Conservation (phyloP, 805 yeast genomes). For the Pichia cabralensis region DNA sequence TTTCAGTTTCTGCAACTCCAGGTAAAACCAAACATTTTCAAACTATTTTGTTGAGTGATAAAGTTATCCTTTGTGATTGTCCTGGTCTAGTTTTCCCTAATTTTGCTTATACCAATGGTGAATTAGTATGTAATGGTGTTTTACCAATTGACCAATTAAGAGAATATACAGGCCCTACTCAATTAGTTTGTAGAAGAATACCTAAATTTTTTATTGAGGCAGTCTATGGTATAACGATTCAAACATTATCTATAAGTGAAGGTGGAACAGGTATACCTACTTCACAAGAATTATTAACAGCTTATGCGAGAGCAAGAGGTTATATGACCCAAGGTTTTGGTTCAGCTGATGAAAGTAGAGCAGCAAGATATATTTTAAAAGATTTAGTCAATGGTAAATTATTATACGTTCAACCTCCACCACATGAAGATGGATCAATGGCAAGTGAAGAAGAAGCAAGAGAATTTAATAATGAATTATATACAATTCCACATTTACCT, state of each 20-base stretch:
- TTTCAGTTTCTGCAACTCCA: conserved; percentile 97
- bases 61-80: conserved; percentile 90
- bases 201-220: conserved; percentile 89
- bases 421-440: conserved; percentile 50
- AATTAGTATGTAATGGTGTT: conserved; percentile 96
- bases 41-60: conserved; percentile 76
- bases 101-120: conserved; percentile 93
- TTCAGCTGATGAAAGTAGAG: conserved; percentile 91
- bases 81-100: conserved; percentile 99
- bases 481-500: conserved; percentile 54
- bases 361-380: conserved; percentile 83
- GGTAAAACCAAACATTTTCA: conserved; percentile 99
- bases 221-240: conserved; percentile 84
- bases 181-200: conserved; percentile 75
- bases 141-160: conserved; percentile 94
- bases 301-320: conserved; percentile 95
- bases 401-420: conserved; percentile 82
- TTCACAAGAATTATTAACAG: conserved; percentile 76
- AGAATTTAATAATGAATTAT: conserved; percentile 68
- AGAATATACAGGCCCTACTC: conserved; percentile 83
- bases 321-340: conserved; percentile 97
- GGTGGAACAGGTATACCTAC: conserved; percentile 89
- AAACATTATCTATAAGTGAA: conserved; percentile 63
- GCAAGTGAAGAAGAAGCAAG: conserved; percentile 41
- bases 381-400: conserved; percentile 93